Conservation (phyloP, 805 yeast species). For the Pichia paraexigua region DNA sequence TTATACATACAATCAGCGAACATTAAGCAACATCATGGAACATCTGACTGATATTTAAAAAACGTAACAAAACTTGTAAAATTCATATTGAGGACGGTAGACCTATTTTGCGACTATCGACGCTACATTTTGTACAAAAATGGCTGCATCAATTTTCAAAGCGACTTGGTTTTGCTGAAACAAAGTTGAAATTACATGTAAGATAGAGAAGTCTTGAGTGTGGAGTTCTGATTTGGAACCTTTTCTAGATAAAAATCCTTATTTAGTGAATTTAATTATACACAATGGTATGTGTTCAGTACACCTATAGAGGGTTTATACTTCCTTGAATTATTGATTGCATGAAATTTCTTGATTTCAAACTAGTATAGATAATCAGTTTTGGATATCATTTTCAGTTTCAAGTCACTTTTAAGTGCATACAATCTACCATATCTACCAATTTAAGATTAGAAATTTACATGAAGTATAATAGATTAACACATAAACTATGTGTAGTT, state of each 20-base stretch:
- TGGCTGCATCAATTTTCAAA: not conserved
- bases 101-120: not conserved
- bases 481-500: not conserved
- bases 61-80: not conserved
- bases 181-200: not conserved
- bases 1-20: too few relatives aligned
- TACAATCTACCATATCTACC: too few relatives aligned
- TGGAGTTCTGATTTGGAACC: not conserved
- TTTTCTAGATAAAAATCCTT: not conserved
- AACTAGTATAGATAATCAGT: not conserved
- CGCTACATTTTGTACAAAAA: not conserved
- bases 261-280: not conserved
- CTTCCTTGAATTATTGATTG: not conserved
- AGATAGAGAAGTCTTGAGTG: not conserved
- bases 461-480: not conserved
- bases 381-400: not conserved
- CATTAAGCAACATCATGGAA: too few relatives aligned
- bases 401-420: not conserved
- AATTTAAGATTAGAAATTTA: too few relatives aligned
- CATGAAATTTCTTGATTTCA: not conserved
- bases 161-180: not conserved
- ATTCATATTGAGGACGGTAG: not conserved
- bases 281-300: slow-evolving; percentile 3
- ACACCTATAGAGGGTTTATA: not conserved
- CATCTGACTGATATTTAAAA: too few relatives aligned